Evolutionary conservation across 805 yeast species (phyloP).

Genomic region (Candida silvicultrix): DNA sequence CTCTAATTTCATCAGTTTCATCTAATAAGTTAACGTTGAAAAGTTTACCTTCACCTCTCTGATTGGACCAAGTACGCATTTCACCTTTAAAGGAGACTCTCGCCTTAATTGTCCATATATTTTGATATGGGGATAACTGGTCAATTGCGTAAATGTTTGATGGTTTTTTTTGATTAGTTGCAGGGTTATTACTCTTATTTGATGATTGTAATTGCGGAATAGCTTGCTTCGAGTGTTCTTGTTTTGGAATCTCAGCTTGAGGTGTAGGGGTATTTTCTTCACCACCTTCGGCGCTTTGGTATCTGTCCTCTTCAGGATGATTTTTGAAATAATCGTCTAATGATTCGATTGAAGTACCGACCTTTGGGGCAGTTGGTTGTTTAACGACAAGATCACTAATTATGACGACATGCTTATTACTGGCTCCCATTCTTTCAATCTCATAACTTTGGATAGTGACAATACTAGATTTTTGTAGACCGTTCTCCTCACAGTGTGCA

Average conservation of each 20-base stretch:
- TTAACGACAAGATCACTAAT: constrained; percentile 19
- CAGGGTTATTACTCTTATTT: not conserved
- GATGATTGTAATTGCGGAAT: constrained; percentile 13
- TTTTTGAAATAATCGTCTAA: constrained; percentile 53
- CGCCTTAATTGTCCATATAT: constrained; percentile 88
- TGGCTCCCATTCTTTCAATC: constrained; percentile 32
- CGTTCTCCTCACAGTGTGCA: constrained; percentile 36
- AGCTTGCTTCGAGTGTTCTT: constrained; percentile 14
- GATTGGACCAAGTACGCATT: constrained; percentile 81
- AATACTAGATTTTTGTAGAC: constrained; percentile 39
- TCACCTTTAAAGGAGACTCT: constrained; percentile 87
- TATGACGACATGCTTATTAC: constrained; percentile 24
- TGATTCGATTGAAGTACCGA: constrained; percentile 31
- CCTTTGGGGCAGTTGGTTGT: constrained; percentile 30
- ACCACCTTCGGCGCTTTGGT: constrained; percentile 11
- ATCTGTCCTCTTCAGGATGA: constrained; percentile 49
- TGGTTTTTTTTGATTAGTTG: constrained; percentile 20
- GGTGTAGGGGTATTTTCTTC: constrained; percentile 16
- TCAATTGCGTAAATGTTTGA: constrained; percentile 67
- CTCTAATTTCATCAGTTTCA: constrained; percentile 93
- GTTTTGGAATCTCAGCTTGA: constrained; percentile 6
- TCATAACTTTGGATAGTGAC: constrained; percentile 35
- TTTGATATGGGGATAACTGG: constrained; percentile 85
- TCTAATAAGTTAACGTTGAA: constrained; percentile 86
- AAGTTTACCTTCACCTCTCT: constrained; percentile 82